phyloP scores from a whole-genome alignment of 2,329 filamentous ascomycete genomes.

The Ascochyta fabae region DNA sequence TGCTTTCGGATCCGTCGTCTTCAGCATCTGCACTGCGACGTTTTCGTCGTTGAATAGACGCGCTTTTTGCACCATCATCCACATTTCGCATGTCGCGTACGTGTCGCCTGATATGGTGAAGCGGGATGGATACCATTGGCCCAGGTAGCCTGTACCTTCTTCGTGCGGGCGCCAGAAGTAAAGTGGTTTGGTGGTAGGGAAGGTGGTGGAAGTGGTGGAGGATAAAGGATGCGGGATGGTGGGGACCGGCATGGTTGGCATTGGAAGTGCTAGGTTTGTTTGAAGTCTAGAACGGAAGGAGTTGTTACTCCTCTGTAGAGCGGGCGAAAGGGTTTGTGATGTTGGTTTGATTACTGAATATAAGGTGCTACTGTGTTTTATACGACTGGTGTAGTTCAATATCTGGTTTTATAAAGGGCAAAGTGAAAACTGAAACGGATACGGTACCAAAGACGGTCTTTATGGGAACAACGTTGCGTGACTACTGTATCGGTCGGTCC shows the following conservation, averaged over 20 bases:
- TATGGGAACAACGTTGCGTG: neutral
- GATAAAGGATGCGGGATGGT: neutral
- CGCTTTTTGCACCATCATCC: slow-evolving; percentile 58
- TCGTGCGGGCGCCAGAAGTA: slow-evolving; percentile 39
- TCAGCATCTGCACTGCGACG: slow-evolving; percentile 58
- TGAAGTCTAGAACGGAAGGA: too few species aligned
- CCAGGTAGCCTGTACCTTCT: slow-evolving; percentile 61
- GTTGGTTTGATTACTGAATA: neutral
- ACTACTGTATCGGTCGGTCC: neutral
- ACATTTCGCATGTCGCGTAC: slow-evolving; percentile 54
- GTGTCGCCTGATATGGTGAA: slow-evolving; percentile 49
- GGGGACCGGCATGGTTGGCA: neutral
- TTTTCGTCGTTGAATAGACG: slow-evolving; percentile 50
- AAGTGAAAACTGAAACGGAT: neutral
- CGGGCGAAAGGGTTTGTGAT: neutral
- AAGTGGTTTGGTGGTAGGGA: slow-evolving; percentile 16
- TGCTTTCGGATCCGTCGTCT: slow-evolving; percentile 53
- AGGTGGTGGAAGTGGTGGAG: neutral
- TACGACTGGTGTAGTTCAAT: neutral
- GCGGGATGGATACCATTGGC: slow-evolving; percentile 65
- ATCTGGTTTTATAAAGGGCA: neutral
- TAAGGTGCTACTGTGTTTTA: neutral
- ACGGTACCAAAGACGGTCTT: neutral
- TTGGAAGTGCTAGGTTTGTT: neutral
- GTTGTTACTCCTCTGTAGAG: too few species aligned